Base-by-base conservation (phyloP, 305 asterid genomes). In the Petunia hybrid region DNA sequence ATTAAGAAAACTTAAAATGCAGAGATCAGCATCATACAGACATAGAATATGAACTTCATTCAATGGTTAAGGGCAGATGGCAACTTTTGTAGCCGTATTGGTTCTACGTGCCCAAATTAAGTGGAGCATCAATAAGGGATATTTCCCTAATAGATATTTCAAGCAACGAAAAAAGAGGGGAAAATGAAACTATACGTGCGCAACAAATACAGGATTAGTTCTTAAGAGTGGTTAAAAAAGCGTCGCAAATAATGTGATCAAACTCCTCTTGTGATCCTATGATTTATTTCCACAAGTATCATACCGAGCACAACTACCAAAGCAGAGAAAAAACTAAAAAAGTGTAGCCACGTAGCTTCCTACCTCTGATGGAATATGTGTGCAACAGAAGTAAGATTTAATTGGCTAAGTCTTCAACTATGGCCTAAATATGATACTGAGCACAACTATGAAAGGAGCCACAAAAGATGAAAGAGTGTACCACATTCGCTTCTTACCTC, bases 311-410 rank as follows among this genome's bases (percentile, higher is more conserved):
- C 77, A 46, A 71, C 12, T 31, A 48, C 62, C 46, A 1, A 35
- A 80, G 51, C 62, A 81, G 22, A 43, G 4, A 73, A 60, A 80
- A 8, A 76, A 78, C 13, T 36, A 0, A 62, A 42, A 69, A 42
- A 42, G 65, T 8, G 75, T 45, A 63, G 6, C 81, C 77, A 59
- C 12, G 3, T n/a, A 79, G 59, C 6, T 83, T 75, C 76, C 68
- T 85, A 92, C 97, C 94, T 91, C 86, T 90, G 93, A 84, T 94
- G 98, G 86, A 95, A 92, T 85, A 92, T 91, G 85, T 94, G 95
- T 14, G 97, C 95, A 85, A 94, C 95, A 82, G 94, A 95, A 79
- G 99, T 97, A 87, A 95, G 95, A 88, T 91, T 92, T 86, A 94
- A 85, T 92, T 94, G 82, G 91, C 41, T 57, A 97, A 91, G 46